Conservation (phyloP, 1,284 basidiomycete species). For the Schizopora paradoxa region DNA sequence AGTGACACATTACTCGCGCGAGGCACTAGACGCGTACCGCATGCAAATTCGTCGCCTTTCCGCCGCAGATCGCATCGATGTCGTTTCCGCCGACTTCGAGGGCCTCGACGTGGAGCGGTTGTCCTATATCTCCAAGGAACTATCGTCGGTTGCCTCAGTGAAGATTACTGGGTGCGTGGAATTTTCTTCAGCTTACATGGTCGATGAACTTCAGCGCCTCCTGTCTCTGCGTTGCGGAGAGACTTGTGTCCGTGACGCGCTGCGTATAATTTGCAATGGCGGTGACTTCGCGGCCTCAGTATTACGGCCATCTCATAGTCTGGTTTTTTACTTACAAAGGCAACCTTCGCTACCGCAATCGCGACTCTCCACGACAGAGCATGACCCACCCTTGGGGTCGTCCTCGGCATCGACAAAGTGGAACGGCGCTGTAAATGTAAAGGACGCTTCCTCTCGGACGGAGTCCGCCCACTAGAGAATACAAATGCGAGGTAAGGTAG, state of each 20-base stretch:
- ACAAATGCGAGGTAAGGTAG: not conserved
- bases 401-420: slow-evolving; percentile 50
- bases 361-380: slow-evolving; percentile 40
- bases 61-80: slow-evolving; percentile 36
- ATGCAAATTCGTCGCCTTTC: slow-evolving; percentile 44
- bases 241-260: slow-evolving; percentile 38
- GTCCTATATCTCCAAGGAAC: slow-evolving; percentile 49
- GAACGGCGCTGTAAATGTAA: slow-evolving; percentile 37
- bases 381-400: slow-evolving; percentile 39
- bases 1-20: not conserved
- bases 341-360: slow-evolving; percentile 39
- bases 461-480: slow-evolving; percentile 40
- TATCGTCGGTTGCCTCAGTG: slow-evolving; percentile 25
- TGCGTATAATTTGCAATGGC: slow-evolving; percentile 53
- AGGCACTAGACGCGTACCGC: slow-evolving; percentile 31
- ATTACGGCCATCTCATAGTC: not conserved
- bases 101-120: slow-evolving; percentile 45
- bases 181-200: not conserved
- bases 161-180: slow-evolving; percentile 2
- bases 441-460: slow-evolving; percentile 34
- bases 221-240: slow-evolving; percentile 38
- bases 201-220: slow-evolving; percentile 47
- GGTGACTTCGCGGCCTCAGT: slow-evolving; percentile 30
- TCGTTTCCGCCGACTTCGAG: slow-evolving; percentile 39
- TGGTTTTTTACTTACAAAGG: slow-evolving; percentile 34